These are phyloP conservation scores for Claviceps citrina DNA, from an alignment of 2,329 filamentous ascomycete species.

Conservation along the genomic window DNA sequence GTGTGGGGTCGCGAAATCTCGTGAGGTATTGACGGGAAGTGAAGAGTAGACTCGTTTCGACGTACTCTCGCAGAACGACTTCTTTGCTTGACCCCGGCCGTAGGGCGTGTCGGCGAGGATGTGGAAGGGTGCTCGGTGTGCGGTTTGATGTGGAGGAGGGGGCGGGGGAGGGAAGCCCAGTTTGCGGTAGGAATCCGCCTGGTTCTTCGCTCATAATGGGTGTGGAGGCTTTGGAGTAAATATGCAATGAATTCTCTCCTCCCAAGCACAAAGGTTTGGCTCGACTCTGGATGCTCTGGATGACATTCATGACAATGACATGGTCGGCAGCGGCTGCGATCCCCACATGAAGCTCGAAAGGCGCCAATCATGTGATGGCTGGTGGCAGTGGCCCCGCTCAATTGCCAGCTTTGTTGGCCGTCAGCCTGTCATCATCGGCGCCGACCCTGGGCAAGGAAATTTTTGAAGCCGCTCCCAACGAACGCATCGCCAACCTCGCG, in stretches of 20 bases:
- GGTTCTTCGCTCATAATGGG: constrained; percentile 12
- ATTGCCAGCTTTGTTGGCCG: background rate
- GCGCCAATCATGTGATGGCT: constrained; percentile 5
- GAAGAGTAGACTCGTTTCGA: constrained; percentile 36
- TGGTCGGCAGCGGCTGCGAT: too few species aligned
- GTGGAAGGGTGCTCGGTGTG: constrained; percentile 31
- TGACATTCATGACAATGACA: too few species aligned
- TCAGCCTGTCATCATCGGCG: background rate
- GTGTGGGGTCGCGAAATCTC: constrained; percentile 34
- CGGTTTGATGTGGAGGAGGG: constrained; percentile 32
- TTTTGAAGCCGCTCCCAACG: too few species aligned
- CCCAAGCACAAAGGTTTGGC: too few species aligned
- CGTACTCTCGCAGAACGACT: constrained; percentile 41
- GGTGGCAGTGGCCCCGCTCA: constrained; percentile 1
- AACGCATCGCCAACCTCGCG: background rate
- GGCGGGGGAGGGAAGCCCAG: constrained; percentile 37
- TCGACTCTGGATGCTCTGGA: too few species aligned
- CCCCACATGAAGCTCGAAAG: background rate
- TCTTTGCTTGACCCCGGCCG: constrained; percentile 44
- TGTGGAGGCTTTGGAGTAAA: background rate
- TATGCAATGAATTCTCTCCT: too few species aligned
- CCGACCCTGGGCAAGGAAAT: background rate
- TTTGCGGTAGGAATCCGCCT: constrained; percentile 36
- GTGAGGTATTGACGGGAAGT: constrained; percentile 45
- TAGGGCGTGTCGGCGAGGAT: constrained; percentile 37